A percentile compares a stretch with the other conserved stretches of the same genome.
These are phyloP conservation scores for Fusarium continuum DNA, from an alignment of 2,329 filamentous ascomycete genomes.

Conservation along the genomic window DNA sequence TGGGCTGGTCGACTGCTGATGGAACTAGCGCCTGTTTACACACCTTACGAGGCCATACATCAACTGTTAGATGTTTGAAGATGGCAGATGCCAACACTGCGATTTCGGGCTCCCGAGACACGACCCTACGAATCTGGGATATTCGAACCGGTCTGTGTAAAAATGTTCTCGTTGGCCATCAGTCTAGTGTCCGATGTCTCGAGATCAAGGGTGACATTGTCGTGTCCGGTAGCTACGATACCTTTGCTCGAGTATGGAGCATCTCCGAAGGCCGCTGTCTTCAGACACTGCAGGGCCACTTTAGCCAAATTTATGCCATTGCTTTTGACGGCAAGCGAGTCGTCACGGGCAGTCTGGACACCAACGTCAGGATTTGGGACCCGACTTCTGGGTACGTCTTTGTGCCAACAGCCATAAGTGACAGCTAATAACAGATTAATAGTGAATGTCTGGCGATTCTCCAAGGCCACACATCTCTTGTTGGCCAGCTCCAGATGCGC, in stretches of 20 bases:
- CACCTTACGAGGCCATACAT: conserved; percentile 92
- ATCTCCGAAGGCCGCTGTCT: conserved; percentile 95
- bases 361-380: conserved; percentile 97
- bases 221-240: conserved; percentile 98
- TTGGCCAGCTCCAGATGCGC: conserved; percentile 95
- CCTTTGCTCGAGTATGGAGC: conserved; percentile 96
- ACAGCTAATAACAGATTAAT: conserved; percentile 45
- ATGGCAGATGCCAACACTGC: conserved; percentile 96
- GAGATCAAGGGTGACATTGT: conserved; percentile 97
- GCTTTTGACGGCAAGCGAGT: conserved; percentile 95
- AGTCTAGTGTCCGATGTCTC: conserved; percentile 92
- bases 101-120: conserved; percentile 95
- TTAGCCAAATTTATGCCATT: conserved; percentile 98
- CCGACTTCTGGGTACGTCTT: conserved; percentile 77
- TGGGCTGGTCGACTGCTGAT: conserved; percentile 27
- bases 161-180: conserved; percentile 92
- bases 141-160: conserved; percentile 86
- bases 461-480: conserved; percentile 95
- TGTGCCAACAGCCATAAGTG: background rate
- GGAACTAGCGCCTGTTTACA: conserved; percentile 73
- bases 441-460: conserved; percentile 87
- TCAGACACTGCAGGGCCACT: conserved; percentile 90
- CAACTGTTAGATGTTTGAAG: conserved; percentile 94
- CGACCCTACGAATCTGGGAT: conserved; percentile 94
- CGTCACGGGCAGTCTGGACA: conserved; percentile 94